Evolutionary conservation across 31 red algal species (phyloP).

Genomic region (Odonthalia washingtoniensis): DNA sequence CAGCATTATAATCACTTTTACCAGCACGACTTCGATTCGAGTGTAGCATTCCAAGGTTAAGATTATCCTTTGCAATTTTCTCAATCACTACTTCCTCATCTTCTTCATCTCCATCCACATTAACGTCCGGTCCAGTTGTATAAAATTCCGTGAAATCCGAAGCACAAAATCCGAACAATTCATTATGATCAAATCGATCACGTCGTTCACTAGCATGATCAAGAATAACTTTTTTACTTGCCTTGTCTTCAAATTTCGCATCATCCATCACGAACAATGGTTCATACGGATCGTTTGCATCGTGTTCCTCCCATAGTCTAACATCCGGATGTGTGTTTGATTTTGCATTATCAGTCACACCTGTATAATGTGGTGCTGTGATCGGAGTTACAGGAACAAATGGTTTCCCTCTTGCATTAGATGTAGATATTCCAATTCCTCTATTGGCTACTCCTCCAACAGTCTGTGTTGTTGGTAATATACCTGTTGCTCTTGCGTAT

Average conservation of each 20-base stretch:
- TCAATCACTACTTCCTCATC: constrained; percentile 47
- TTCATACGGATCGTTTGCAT: constrained; percentile 69
- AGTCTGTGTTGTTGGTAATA: too few species aligned
- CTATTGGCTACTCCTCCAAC: too few species aligned
- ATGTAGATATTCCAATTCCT: too few species aligned
- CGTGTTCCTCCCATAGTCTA: constrained; percentile 71
- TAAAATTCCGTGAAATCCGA: constrained; percentile 51
- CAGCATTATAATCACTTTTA: constrained; percentile 18
- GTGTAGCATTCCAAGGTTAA: neutral
- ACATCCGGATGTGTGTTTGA: constrained; percentile 46
- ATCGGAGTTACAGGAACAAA: too few species aligned
- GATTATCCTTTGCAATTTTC: constrained; percentile 32
- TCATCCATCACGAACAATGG: constrained; percentile 67
- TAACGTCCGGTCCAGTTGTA: constrained; percentile 49
- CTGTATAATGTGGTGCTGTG: neutral
- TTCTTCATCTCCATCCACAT: constrained; percentile 41
- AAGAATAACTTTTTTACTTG: constrained; percentile 37
- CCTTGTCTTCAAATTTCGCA: constrained; percentile 55
- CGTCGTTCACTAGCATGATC: constrained; percentile 41
- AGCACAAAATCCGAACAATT: constrained; percentile 51
- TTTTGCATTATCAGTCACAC: neutral
- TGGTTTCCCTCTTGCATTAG: too few species aligned
- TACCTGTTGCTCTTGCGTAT: too few species aligned
- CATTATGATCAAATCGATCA: constrained; percentile 48
- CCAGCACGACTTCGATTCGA: neutral